Base-by-base conservation (phyloP, 2,329 filamentous ascomycete genomes). In the Paecilomyces sp. region DNA sequence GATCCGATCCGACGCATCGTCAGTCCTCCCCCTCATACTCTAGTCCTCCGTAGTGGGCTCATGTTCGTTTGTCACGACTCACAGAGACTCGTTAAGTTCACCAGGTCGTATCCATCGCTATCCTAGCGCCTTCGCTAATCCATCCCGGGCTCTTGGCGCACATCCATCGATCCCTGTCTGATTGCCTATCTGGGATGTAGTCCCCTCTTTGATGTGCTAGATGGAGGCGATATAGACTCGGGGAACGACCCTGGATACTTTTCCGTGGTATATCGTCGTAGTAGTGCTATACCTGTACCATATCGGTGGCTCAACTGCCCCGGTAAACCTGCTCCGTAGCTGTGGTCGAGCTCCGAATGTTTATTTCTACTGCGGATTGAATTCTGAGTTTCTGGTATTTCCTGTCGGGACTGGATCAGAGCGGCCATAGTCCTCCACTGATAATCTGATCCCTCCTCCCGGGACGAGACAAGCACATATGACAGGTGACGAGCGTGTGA, bases 131-230 rank as follows among this genome's bases (percentile, higher is more conserved):
- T 25, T 12, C 24, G 15, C 51, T 53, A 53, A 30, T 15, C 22
- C 76, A 64, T 68, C 64, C 54, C 67, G 64, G 61, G 66, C 63
- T 28, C 66, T 60, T 53, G 62, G 67, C 67, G 18, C 15, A 15
- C 15, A 6, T 47, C 41, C n/a, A 47, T 47, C n/a, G n/a, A 47
- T 47, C n/a, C 64, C 65, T 55, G 50, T 28, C 1, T 15, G 41
- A 33, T 25, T n/a, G 15, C 53, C 36, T 33, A 30, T 22, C n/a
- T 54, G 47, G 31, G 41, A 13, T 54, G n/a, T 18, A 9, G 41
- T 47, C n/a, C n/a, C 41, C n/a, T 47, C 41, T 33, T 47, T 47
- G 41, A 47, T n/a, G 41, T 8, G n/a, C 13, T 47, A n/a, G 41
- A 47, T 15, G 9, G n/a, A 18, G 18, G n/a, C 41, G 41, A 47